These are phyloP conservation scores for Abrus precatorius DNA, from an alignment of 306 rosid genomes.

Conservation along the genomic window DNA sequence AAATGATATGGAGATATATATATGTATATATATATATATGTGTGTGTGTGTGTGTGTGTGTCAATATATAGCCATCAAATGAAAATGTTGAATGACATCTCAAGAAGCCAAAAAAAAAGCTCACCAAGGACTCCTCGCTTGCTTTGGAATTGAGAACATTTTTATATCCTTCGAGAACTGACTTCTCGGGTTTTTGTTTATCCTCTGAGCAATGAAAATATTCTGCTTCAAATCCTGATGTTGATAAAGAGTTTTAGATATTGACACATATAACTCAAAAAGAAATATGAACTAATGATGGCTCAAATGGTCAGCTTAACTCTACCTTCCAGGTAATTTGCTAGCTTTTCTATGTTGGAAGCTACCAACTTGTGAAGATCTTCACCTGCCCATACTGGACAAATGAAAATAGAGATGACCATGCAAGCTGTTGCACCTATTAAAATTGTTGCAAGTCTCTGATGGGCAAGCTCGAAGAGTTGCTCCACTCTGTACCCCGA, in stretches of 20 bases:
- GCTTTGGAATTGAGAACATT: constrained; percentile 76
- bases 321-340: constrained; percentile 74
- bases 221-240: constrained; percentile 74
- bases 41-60: no score
- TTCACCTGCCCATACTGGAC: constrained; percentile 96
- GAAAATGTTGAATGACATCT: constrained; percentile 17
- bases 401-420: constrained; percentile 63
- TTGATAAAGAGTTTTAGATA: neutral
- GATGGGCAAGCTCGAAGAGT: constrained; percentile 66
- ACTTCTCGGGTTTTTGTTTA: constrained; percentile 53
- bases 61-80: neutral
- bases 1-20: neutral
- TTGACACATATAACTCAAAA: neutral
- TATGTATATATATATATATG: no score
- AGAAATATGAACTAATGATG: neutral
- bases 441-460: constrained; percentile 71
- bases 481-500: constrained; percentile 72
- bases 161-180: constrained; percentile 68
- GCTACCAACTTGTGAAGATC: constrained; percentile 80
- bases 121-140: constrained; percentile 78
- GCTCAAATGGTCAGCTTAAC: neutral
- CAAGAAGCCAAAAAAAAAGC: constrained; percentile 10
- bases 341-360: constrained; percentile 81
- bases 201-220: constrained; percentile 61
- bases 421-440: constrained; percentile 79